A percentile compares a stretch with the other conserved stretches of the same genome.
Evolutionary conservation across 768 basidiomycete species (phyloP).

Genomic region (Termitomyces sp.): DNA sequence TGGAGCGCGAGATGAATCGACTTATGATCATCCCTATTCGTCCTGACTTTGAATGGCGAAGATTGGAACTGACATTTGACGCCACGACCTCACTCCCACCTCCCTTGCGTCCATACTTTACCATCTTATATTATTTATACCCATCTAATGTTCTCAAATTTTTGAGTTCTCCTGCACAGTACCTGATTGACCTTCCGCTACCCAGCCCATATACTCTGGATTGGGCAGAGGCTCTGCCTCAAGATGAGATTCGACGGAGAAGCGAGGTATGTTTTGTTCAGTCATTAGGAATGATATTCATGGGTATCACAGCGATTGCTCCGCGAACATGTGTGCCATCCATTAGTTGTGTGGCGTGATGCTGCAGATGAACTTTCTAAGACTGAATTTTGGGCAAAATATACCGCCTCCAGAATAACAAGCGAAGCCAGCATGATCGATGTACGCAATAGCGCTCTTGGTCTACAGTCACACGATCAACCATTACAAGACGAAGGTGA

Average conservation of each 20-base stretch:
- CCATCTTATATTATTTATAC: conserved; percentile 83
- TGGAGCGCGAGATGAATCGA: conserved; percentile 31
- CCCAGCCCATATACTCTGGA: conserved; percentile 58
- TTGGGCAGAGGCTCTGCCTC: conserved; percentile 70
- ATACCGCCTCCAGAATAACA: conserved; percentile 55
- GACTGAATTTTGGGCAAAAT: conserved; percentile 62
- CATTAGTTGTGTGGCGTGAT: conserved; percentile 64
- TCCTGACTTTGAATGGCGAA: conserved; percentile 63
- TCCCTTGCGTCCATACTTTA: conserved; percentile 64
- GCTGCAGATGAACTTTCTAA: conserved; percentile 58
- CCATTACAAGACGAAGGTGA: background rate
- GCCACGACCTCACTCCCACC: conserved; percentile 50
- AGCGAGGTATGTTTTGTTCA: conserved; percentile 50
- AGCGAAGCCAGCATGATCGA: conserved; percentile 70
- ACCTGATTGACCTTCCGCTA: conserved; percentile 47
- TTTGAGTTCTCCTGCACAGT: conserved; percentile 60
- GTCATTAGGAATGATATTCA: conserved; percentile 1
- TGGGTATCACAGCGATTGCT: conserved; percentile 49
- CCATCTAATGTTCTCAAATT: conserved; percentile 86
- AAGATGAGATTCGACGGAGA: conserved; percentile 63
- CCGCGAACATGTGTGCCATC: conserved; percentile 69
- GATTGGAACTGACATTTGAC: conserved; percentile 57
- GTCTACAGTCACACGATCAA: conserved; percentile 31
- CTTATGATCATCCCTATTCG: conserved; percentile 33
- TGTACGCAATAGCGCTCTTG: conserved; percentile 50